Conservation (phyloP, 352 stramenopile genomes). For the Phytopythium delawarense region DNA sequence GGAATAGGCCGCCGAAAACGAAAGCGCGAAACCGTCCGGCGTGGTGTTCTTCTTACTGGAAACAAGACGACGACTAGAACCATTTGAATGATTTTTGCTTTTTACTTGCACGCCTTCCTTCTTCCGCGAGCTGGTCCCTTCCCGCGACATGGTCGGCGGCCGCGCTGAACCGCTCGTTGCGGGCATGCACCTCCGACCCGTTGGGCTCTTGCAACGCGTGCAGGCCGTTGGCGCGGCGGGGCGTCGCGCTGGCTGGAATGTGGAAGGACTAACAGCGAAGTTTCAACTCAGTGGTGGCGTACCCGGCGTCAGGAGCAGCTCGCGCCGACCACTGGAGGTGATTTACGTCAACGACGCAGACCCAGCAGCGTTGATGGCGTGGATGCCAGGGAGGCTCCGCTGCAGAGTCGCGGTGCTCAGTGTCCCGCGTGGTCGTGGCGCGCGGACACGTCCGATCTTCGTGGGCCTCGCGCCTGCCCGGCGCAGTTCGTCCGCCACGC, state of each 20-base stretch:
- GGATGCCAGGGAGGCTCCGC: not conserved
- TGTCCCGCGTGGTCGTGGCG: no score
- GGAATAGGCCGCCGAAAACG: not conserved
- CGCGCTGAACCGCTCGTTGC: not conserved
- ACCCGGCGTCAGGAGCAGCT: not conserved
- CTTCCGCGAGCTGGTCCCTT: slow-evolving; percentile 2
- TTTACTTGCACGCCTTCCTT: not conserved
- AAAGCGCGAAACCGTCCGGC: slow-evolving; percentile 4
- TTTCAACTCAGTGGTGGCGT: not conserved
- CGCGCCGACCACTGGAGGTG: not conserved
- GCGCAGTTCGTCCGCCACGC: no score
- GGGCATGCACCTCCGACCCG: no score
- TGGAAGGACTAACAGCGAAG: not conserved
- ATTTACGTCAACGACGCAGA: not conserved
- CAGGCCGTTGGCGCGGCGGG: not conserved
- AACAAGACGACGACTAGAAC: no score
- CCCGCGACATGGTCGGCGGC: not conserved
- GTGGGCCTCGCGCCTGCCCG: no score
- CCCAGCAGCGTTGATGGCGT: not conserved
- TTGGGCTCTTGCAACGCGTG: no score
- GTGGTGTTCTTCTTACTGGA: no score
- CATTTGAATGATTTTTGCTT: not conserved
- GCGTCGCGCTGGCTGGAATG: not conserved
- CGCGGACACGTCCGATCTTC: no score
- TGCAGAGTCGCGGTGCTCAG: no score